Percentiles rank a stretch among this genome's conserved stretches.
Evolutionary conservation across 495 filamentous ascomycete species (phyloP).

Genomic region (Aspergillus baeticus): DNA sequence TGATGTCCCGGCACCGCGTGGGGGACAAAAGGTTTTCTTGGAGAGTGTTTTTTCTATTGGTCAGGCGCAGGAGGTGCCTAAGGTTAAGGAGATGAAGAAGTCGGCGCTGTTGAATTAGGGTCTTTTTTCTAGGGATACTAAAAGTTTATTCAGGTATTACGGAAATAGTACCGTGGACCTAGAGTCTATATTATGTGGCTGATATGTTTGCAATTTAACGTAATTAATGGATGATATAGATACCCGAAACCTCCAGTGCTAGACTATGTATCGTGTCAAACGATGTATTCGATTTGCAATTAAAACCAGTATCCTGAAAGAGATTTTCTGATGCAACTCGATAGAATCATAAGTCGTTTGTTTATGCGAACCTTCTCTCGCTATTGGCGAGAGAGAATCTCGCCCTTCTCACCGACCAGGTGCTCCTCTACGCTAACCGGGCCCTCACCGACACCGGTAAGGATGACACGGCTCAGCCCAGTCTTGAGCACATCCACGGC

Average conservation of each 20-base stretch:
- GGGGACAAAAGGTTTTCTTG: constrained; percentile 39
- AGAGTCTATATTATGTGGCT: constrained; percentile 1
- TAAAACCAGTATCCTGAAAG: background rate
- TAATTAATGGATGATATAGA: constrained; percentile 1
- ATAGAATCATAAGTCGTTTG: constrained; percentile 7
- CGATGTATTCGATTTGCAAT: constrained; percentile 1
- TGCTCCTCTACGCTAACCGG: constrained; percentile 75
- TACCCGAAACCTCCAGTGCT: constrained; percentile 1
- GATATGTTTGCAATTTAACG: background rate
- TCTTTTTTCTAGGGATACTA: background rate
- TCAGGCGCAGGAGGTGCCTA: constrained; percentile 35
- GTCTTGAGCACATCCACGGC: constrained; percentile 62
- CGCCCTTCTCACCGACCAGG: constrained; percentile 70
- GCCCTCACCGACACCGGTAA: constrained; percentile 89
- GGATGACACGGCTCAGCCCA: constrained; percentile 83
- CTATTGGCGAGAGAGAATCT: constrained; percentile 35
- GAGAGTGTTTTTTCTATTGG: constrained; percentile 37
- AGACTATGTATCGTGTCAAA: constrained; percentile 9
- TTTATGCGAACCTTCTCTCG: background rate
- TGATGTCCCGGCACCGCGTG: constrained; percentile 27
- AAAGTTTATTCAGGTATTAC: background rate
- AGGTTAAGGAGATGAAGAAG: constrained; percentile 48
- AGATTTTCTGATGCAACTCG: background rate
- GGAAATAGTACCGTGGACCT: background rate
- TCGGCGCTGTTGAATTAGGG: constrained; percentile 53